phyloP scores from a whole-genome alignment of 2,329 filamentous ascomycete genomes.

The Fusarium sp. region DNA sequence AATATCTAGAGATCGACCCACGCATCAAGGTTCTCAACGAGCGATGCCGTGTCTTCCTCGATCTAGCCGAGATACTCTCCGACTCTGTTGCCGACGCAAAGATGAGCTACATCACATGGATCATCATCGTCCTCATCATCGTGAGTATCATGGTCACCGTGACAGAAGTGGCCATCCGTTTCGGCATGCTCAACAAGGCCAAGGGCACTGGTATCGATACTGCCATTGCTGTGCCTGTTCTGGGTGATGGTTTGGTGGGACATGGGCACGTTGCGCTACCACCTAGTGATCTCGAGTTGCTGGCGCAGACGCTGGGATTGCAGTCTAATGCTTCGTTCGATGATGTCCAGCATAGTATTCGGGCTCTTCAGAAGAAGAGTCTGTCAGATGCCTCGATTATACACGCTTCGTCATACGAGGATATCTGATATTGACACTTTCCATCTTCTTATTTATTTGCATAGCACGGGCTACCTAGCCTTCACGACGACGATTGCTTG shows the following conservation, averaged over 20 bases:
- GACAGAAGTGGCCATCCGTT: conserved; percentile 87
- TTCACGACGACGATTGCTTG: too few relatives aligned
- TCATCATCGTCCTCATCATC: conserved; percentile 93
- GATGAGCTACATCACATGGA: conserved; percentile 97
- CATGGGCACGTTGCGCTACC: conserved; percentile 27
- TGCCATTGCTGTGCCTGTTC: conserved; percentile 18
- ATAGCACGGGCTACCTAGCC: too few relatives aligned
- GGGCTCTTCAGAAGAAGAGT: conserved; percentile 42
- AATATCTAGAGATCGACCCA: conserved; percentile 97
- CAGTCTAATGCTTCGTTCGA: conserved; percentile 50
- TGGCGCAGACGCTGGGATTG: conserved; percentile 50
- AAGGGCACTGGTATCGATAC: conserved; percentile 26
- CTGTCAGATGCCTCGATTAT: conserved; percentile 13
- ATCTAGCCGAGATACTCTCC: conserved; percentile 92
- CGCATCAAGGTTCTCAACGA: conserved; percentile 98
- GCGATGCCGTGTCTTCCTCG: conserved; percentile 94
- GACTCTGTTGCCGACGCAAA: conserved; percentile 94
- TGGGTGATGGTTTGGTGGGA: conserved; percentile 28
- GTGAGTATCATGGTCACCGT: conserved; percentile 92
- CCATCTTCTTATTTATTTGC: conserved; percentile 5
- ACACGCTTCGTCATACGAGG: conserved; percentile 25
- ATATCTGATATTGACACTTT: conserved; percentile 13
- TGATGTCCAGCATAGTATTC: conserved; percentile 50
- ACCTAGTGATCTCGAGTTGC: conserved; percentile 49
- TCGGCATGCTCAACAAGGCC: conserved; percentile 71